Conservation (phyloP, 129 eudicot species). For the Ambrosia trifida region DNA sequence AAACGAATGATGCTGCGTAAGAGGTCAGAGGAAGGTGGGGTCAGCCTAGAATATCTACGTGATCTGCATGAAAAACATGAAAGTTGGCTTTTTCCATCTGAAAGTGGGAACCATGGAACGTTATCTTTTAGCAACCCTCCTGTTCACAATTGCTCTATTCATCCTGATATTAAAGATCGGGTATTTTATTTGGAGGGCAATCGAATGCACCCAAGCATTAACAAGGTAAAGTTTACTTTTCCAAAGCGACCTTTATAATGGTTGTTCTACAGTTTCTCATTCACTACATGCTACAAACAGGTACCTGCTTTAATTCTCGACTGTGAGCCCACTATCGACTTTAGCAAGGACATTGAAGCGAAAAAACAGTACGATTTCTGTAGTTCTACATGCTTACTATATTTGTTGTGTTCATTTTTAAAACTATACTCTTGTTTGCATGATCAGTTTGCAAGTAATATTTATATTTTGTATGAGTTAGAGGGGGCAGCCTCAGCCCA, state of each 20-base stretch:
- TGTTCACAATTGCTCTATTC: constrained; percentile 48
- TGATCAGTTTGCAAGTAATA: constrained; percentile 11
- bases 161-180: constrained; percentile 77
- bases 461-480: not conserved
- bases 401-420: not conserved
- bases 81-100: constrained; percentile 83
- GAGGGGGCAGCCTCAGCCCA: not conserved
- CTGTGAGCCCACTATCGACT: constrained; percentile 89
- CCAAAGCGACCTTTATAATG: not conserved
- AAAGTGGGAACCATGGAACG: constrained; percentile 65
- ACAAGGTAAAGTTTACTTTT: constrained; percentile 45
- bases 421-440: constrained; percentile 9
- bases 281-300: constrained; percentile 31
- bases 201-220: constrained; percentile 91
- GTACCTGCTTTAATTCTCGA: constrained; percentile 92
- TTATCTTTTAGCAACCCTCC: constrained; percentile 66
- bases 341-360: constrained; percentile 80
- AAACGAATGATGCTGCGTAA: constrained; percentile 82
- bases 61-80: constrained; percentile 91
- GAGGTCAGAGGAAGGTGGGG: constrained; percentile 87
- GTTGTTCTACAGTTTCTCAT: not conserved
- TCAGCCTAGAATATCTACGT: constrained; percentile 76
- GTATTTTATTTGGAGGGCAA: constrained; percentile 82
- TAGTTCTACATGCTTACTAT: constrained; percentile 11
- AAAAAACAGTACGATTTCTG: constrained; percentile 72